Evolutionary conservation across 2,329 filamentous ascomycete species (phyloP).

Genomic region (Aspergillus piperis): DNA sequence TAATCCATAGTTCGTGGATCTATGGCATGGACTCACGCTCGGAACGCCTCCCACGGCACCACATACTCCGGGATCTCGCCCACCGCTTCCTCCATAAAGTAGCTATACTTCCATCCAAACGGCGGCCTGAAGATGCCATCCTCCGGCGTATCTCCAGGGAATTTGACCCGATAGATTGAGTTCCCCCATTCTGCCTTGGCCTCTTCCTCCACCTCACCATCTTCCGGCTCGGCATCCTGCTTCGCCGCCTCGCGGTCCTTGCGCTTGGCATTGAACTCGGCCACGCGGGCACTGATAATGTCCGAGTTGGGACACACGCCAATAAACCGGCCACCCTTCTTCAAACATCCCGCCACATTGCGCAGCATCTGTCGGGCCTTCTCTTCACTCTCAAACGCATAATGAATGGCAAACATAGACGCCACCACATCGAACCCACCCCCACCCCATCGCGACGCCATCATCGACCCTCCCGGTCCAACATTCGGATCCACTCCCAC

Average conservation of each 20-base stretch:
- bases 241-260: constrained; percentile 48
- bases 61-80: constrained; percentile 97
- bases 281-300: constrained; percentile 77
- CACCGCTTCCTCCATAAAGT: constrained; percentile 93
- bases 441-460: constrained; percentile 66
- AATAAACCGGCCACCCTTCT: constrained; percentile 92
- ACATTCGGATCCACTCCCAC: constrained; percentile 82
- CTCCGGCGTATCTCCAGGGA: constrained; percentile 76
- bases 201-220: constrained; percentile 60
- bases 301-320: constrained; percentile 98
- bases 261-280: constrained; percentile 67
- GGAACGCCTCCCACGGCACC: constrained; percentile 96
- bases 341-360: constrained; percentile 86
- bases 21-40: constrained; percentile 56
- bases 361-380: constrained; percentile 89
- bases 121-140: constrained; percentile 92
- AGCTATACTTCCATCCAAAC: constrained; percentile 97
- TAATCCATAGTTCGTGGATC: background rate
- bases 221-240: constrained; percentile 39
- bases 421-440: constrained; percentile 93
- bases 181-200: constrained; percentile 84
- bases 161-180: constrained; percentile 85
- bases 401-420: constrained; percentile 99
- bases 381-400: constrained; percentile 89
- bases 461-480: constrained; percentile 56